These are phyloP conservation scores for Desmodesmus armatus DNA, from an alignment of 139 green algal species.

Conservation along the genomic window DNA sequence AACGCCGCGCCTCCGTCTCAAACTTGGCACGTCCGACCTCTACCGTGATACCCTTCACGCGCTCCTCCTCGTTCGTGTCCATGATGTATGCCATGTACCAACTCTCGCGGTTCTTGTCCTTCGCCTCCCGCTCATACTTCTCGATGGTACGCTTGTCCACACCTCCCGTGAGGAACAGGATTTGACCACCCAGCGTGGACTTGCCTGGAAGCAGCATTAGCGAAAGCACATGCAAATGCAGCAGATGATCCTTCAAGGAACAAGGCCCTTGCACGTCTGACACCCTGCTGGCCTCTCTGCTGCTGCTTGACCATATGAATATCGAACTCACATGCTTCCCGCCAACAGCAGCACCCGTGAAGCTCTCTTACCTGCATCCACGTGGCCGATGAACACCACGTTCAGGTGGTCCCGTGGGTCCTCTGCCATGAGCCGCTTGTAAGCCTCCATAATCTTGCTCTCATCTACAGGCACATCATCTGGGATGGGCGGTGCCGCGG, in stretches of 20 bases:
- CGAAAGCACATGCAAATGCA: too few species aligned
- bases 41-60: constrained; percentile 98
- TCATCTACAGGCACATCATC: constrained; percentile 59
- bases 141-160: constrained; percentile 99
- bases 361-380: constrained; percentile 98
- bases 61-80: constrained; percentile 99
- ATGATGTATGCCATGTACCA: constrained; percentile 99
- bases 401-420: constrained; percentile 93
- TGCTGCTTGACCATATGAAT: too few species aligned
- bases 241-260: too few species aligned
- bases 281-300: too few species aligned
- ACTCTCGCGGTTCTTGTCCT: constrained; percentile 99
- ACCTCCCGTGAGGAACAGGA: constrained; percentile 90
- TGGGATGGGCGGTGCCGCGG: neutral
- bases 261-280: too few species aligned
- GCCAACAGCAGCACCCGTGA: too few species aligned
- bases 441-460: constrained; percentile 62
- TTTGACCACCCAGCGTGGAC: constrained; percentile 97
- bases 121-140: constrained; percentile 99
- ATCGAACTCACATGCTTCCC: too few species aligned
- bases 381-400: constrained; percentile 99
- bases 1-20: constrained; percentile 88
- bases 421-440: constrained; percentile 69
- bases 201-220: too few species aligned
- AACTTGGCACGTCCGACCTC: constrained; percentile 94